Conservation (phyloP, 225 moss, liverwort and hornwort genomes). For the Pseudoscleropodium purum region DNA sequence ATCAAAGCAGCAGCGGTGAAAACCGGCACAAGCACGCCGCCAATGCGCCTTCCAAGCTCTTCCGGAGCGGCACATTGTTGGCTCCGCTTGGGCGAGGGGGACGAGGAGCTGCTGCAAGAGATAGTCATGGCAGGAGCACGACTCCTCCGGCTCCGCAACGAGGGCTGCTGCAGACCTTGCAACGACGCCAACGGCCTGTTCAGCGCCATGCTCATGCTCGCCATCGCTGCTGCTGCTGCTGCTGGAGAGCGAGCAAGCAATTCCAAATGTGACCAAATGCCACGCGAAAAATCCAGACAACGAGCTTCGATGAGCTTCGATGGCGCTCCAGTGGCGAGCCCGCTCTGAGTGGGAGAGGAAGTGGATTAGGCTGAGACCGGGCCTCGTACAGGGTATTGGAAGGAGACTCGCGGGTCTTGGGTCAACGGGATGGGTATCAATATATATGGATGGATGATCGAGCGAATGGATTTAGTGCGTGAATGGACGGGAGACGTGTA, state of each 20-base stretch:
- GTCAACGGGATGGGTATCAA: neutral
- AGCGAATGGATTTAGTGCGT: neutral
- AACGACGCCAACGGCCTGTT: neutral
- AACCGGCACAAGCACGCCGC: constrained; percentile 14
- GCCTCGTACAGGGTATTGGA: neutral
- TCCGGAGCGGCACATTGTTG: neutral
- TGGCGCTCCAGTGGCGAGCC: neutral
- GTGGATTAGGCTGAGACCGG: neutral
- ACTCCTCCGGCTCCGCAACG: neutral
- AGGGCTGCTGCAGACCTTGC: neutral
- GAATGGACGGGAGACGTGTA: neutral
- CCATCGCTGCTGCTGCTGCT: constrained; percentile 12
- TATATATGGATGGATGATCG: neutral
- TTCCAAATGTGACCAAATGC: neutral
- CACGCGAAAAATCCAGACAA: neutral
- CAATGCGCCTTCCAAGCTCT: neutral
- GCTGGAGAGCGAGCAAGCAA: neutral
- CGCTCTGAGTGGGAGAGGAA: neutral
- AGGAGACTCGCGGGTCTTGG: no score
- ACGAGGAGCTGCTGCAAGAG: constrained; percentile 1
- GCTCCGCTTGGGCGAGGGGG: neutral
- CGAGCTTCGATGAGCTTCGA: neutral
- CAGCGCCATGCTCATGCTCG: constrained; percentile 25
- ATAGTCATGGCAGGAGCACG: neutral
- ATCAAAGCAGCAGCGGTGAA: constrained; percentile 27